Evolutionary conservation across 164 flowering plant genomes (phyloP), one percentile per base, ranked within the genome.

Genomic region (Chimonanthus salicifolius): DNA sequence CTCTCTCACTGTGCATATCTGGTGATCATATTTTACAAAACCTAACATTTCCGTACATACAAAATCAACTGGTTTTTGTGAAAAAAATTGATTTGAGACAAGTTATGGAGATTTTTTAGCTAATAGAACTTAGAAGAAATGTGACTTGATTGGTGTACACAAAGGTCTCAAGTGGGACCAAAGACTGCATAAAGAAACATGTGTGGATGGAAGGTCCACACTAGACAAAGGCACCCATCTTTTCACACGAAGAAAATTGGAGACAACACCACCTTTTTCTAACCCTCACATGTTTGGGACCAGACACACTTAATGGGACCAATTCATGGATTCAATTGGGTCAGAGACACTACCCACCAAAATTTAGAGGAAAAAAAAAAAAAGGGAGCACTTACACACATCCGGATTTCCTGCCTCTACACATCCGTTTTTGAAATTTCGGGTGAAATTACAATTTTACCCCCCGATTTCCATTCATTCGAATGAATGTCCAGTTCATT

Each of bases 101-200:
- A 20, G 21, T 20, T 20, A 20, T 20, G 21, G 21, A 0, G 21
- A 20, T 20, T 20, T 20, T 49, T 10, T 48, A 4, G 11, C 66
- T 33, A 51, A 21, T 20, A 20, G 33, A 33, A 33, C 33, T 33
- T 49, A 10, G 72, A 20, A 70, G 51, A 54, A 54, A 70, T 11
- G 51, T 64, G 47, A 7, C 69, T 63, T 75, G 64, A 74, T 70
- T 70, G 58, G 45, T 18, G 68, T 6, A 6, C 69, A 64, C 54
- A n/a, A 70, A 44, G 50, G 58, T 20, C 70, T 47, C 16, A 3
- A 16, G 70, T 47, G 58, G 66, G 76, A 58, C 46, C 67, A 68
- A 58, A 67, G 16, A 58, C 76, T n/a, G 58, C 65, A 68, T 54
- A 20, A 68, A 67, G 51, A 11, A 62, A 9, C 75, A 18, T 44